Base-by-base conservation (phyloP, 2,329 filamentous ascomycete genomes). In the Monilinia fructigena region DNA sequence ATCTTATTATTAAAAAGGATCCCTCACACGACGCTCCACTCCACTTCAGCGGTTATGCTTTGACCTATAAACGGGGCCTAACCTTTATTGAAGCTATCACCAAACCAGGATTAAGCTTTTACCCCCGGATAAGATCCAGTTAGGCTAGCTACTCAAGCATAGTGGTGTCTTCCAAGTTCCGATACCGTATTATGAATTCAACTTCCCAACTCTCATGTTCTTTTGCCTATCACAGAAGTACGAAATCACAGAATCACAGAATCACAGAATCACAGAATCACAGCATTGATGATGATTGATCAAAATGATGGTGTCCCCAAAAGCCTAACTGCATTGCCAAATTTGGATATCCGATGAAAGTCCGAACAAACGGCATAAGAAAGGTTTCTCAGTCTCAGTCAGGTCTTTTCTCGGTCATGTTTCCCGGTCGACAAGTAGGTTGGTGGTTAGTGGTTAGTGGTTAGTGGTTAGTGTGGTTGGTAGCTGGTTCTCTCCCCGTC, bases 41-140 rank as follows among this genome's bases (percentile, higher is more conserved):
- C 63, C 63, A 65, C 63, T 60, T 61, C 63, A 45, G 63, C 63
- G 63, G 45, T 61, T 65, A 65, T 61, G 45, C 55, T 52, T 53
- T 50, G 45, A 48, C 63, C 63, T 61, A 65, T 65, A 20, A 38
- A 59, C 35, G 28, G 35, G 35, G 23, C 31, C 53, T 59, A 59
- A 28, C 42, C 47, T 58, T 23, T 12, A 42, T 52, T 52, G 54
- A 65, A 53, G 63, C 63, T 42, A 60, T 65, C 62, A 64, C 20
- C 56, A 60, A 65, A 59, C 45, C 31, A 59, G 63, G 45, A 53
- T 65, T 38, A 59, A 58, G 31, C 31, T 38, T 59, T 38, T 42
- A 56, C 14, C 40, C 23, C 14, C 38, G 20, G 40, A 18, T 31
- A 14, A 58, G 47, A 3, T 47, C 31, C 54, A 35, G 35, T 45